phyloP scores from a whole-genome alignment of 2,329 filamentous ascomycete genomes.

The Exutisphaerella laricina region DNA sequence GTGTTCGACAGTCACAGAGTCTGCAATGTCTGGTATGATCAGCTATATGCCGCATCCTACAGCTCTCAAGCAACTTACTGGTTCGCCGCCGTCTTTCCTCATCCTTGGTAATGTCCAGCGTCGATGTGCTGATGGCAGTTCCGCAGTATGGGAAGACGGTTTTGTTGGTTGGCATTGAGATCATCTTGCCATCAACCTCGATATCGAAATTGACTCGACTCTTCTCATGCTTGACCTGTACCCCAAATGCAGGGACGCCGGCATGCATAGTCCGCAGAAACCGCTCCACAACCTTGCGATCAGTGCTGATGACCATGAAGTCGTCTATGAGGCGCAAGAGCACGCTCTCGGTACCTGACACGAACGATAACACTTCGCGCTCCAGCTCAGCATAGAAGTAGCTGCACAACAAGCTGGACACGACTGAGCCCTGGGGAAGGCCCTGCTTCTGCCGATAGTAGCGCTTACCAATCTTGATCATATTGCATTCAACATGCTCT shows the following conservation, averaged over 20 bases:
- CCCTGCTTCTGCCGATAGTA: slow-evolving; percentile 82
- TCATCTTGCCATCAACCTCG: slow-evolving; percentile 47
- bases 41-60: too few relatives aligned
- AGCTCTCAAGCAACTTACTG: slow-evolving; percentile 48
- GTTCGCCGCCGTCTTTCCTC: slow-evolving; percentile 48
- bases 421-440: slow-evolving; percentile 86
- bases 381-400: slow-evolving; percentile 95
- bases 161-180: slow-evolving; percentile 41
- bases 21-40: slow-evolving; percentile 48
- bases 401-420: slow-evolving; percentile 85
- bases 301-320: slow-evolving; percentile 79
- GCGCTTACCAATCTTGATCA: slow-evolving; percentile 82
- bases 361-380: slow-evolving; percentile 60
- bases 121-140: slow-evolving; percentile 65
- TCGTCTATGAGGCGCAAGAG: slow-evolving; percentile 85
- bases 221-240: slow-evolving; percentile 70
- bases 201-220: slow-evolving; percentile 79
- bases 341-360: slow-evolving; percentile 52
- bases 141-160: slow-evolving; percentile 84
- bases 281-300: slow-evolving; percentile 57
- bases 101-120: slow-evolving; percentile 69
- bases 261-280: slow-evolving; percentile 78
- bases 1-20: slow-evolving; percentile 74
- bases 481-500: slow-evolving; percentile 76
- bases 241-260: slow-evolving; percentile 74